These are phyloP conservation scores for Populus hybrid DNA, from an alignment of 441 rosid genomes.

Conservation along the genomic window DNA sequence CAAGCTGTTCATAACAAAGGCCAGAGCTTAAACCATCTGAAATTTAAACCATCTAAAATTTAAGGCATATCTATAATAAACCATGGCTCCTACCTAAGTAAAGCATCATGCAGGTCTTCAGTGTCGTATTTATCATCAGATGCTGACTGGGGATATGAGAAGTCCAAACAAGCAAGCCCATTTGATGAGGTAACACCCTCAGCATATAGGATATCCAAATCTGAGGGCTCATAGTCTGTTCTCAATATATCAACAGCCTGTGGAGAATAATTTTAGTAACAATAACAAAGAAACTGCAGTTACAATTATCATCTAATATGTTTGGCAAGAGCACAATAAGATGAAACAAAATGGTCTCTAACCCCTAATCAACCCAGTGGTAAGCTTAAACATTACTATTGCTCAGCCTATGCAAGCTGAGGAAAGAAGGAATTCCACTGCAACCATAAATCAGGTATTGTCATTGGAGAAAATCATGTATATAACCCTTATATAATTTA, in stretches of 20 bases:
- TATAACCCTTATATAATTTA: background rate
- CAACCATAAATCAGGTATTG: background rate
- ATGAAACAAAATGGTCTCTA: background rate
- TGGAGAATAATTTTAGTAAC: conserved; percentile 16
- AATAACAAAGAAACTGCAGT: background rate
- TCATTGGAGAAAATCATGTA: background rate
- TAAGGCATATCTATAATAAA: background rate
- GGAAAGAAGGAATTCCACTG: too few relatives aligned
- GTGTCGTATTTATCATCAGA: conserved; percentile 54
- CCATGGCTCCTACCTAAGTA: conserved; percentile 56
- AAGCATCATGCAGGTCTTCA: conserved; percentile 70
- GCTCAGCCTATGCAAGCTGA: background rate
- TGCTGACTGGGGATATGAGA: conserved; percentile 71
- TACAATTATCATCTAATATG: background rate
- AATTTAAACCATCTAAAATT: conserved; percentile 1
- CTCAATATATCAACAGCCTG: conserved; percentile 78
- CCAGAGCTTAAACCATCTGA: conserved; percentile 1
- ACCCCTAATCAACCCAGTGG: background rate
- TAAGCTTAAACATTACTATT: background rate
- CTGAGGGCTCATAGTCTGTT: conserved; percentile 88
- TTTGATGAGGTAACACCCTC: conserved; percentile 96
- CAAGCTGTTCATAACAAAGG: background rate
- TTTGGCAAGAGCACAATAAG: background rate
- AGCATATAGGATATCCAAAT: conserved; percentile 87
- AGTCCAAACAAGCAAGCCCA: conserved; percentile 91